A percentile compares a stretch with the other conserved stretches of the same genome.
These are phyloP conservation scores for Cladophialophora psammophila DNA, from an alignment of 2,329 filamentous ascomycete genomes.

Conservation along the genomic window DNA sequence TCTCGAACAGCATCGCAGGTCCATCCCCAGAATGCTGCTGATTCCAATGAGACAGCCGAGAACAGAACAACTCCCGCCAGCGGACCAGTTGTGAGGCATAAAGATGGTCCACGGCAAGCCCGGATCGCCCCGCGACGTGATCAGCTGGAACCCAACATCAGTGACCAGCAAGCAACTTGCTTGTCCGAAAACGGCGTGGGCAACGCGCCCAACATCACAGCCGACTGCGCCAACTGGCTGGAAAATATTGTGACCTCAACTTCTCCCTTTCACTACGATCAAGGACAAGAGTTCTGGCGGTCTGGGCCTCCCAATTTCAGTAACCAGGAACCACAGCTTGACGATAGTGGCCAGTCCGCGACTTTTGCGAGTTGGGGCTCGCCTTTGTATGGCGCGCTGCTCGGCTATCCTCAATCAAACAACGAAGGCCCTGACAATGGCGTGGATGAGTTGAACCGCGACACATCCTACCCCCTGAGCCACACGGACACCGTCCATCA, in stretches of 20 bases:
- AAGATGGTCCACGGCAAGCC: not conserved
- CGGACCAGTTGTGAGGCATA: not conserved
- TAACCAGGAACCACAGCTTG: not conserved
- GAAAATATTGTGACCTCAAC: not conserved
- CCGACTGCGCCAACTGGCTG: not conserved
- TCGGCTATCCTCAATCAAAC: not conserved
- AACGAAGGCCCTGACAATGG: not conserved
- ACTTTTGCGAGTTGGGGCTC: not conserved
- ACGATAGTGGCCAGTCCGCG: not conserved
- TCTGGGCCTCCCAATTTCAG: not conserved
- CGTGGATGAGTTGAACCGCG: not conserved
- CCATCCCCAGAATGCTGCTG: too few species aligned
- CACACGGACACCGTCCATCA: not conserved
- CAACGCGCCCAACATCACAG: not conserved
- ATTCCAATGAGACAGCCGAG: not conserved
- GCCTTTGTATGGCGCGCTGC: not conserved
- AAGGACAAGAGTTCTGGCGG: not conserved
- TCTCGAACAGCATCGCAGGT: not conserved
- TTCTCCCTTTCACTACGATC: not conserved
- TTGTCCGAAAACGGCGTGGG: not conserved
- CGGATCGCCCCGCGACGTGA: not conserved
- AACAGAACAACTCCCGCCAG: not conserved
- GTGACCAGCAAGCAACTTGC: not conserved
- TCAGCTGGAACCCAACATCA: not conserved
- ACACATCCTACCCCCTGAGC: not conserved